These are phyloP conservation scores for Calocera cornea DNA, from an alignment of 768 basidiomycete genomes.

Conservation along the genomic window DNA sequence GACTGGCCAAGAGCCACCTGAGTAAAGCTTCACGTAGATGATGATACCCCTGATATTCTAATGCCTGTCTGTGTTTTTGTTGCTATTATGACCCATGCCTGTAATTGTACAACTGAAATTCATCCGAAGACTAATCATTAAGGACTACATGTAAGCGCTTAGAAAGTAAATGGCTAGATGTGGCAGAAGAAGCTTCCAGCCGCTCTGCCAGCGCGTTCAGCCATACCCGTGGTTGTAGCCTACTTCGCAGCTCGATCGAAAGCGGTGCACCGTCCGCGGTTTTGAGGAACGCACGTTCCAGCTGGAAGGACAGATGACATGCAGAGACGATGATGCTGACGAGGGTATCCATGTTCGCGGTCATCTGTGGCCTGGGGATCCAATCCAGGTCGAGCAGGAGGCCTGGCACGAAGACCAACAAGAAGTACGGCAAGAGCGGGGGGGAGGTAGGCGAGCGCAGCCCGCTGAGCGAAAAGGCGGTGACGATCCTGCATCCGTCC, in stretches of 20 bases:
- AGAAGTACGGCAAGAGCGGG: conserved; percentile 60
- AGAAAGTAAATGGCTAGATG: not conserved
- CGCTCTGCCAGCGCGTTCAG: not conserved
- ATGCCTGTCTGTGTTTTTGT: too few species aligned
- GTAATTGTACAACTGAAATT: not conserved
- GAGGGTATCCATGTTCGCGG: conserved; percentile 36
- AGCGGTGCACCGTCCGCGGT: not conserved
- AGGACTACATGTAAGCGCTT: not conserved
- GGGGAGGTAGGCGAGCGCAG: conserved; percentile 35
- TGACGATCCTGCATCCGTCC: conserved; percentile 50
- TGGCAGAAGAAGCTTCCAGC: not conserved
- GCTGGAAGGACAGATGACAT: not conserved
- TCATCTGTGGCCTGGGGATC: conserved; percentile 39
- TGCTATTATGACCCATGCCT: too few species aligned
- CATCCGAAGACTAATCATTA: not conserved
- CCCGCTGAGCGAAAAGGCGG: conserved; percentile 54
- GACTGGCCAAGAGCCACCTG: not conserved
- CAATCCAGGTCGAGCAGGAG: conserved; percentile 45
- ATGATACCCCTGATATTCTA: too few species aligned
- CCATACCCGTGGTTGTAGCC: not conserved
- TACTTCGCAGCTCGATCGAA: not conserved
- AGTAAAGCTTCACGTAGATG: not conserved
- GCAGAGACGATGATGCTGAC: not conserved
- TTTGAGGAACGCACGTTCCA: not conserved
- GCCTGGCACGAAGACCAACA: conserved; percentile 51